Conservation (phyloP, 2,329 filamentous ascomycete genomes). For the Pyrenophora tritici-repentis region DNA sequence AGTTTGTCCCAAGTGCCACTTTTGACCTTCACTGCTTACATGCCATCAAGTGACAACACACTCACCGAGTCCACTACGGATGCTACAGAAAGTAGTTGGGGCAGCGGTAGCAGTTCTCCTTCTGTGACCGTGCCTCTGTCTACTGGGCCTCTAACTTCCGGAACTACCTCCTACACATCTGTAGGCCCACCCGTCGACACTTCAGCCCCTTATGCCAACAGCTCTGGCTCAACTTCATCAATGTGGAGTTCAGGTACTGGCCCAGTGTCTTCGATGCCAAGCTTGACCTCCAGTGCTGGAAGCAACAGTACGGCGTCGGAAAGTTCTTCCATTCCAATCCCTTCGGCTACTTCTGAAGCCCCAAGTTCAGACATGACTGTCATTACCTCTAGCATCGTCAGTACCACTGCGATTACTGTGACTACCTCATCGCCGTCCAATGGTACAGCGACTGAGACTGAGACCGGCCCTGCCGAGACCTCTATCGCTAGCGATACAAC, state of each 20-base stretch:
- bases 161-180: constrained; percentile 6
- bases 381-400: constrained; percentile 1
- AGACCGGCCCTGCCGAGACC: constrained; percentile 1
- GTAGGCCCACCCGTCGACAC: constrained; percentile 2
- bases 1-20: constrained; percentile 8
- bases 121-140: constrained; percentile 10
- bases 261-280: background rate
- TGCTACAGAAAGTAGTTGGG: constrained; percentile 26
- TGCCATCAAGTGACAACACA: constrained; percentile 1
- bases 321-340: background rate
- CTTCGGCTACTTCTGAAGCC: background rate
- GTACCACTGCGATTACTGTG: constrained; percentile 1
- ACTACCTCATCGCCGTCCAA: constrained; percentile 6
- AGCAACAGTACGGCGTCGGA: background rate
- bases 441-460: constrained; percentile 6
- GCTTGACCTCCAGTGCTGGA: constrained; percentile 1
- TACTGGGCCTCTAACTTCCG: constrained; percentile 13
- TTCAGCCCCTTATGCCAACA: constrained; percentile 20
- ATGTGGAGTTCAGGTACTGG: constrained; percentile 11
- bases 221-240: constrained; percentile 2
- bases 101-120: constrained; percentile 11
- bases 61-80: constrained; percentile 20
- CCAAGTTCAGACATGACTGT: constrained; percentile 1
- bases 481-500: constrained; percentile 1
- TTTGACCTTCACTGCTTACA: constrained; percentile 9